Evolutionary conservation across 2,329 filamentous ascomycete genomes (phyloP), one percentile per base, ranked within the genome.

Genomic region (Fusarium multiceps): DNA sequence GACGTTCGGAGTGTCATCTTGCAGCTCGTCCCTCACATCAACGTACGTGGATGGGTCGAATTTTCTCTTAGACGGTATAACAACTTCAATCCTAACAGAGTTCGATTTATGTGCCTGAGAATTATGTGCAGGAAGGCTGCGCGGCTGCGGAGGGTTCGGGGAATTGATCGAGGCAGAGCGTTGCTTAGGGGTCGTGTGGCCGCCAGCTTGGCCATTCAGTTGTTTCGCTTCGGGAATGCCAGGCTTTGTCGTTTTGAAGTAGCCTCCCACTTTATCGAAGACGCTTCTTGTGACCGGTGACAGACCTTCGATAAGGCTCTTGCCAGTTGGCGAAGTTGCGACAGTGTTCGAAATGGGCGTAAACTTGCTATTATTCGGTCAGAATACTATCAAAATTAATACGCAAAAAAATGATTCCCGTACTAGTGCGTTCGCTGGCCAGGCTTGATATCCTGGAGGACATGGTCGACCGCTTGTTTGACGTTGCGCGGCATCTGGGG

Each of bases 341-440:
- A 63, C 59, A 10, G 65, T 68, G 70, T 70, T 77, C 40, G 67
- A 76, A 58, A 74, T 69, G 43, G 70, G 70, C 59, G 76, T 78
- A 78, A 90, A 90, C 72, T 88, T 85, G 79, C 88, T 90, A 67
- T 47, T 47, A 55, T 55, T 53, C 32, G 81, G 76, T 68, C 54
- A 56, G 43, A 16, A 41, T 41, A 40, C 42, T 28, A 40, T 46
- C 37, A 42, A 49, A 13, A 23, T 13, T 16, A 25, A 27, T 42
- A 34, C 10, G 28, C 32, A n/a, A 10, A 51, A 25, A 13, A 37
- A 21, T 12, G 23, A 18, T 55, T 49, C 23, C 75, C 84, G 77
- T 81, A 92, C 91, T 88, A 93, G 74, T 91, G 82, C 12, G 91
- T 90, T 68, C 92, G 83, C 65, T 90, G 89, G n/a, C 90, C 87